phyloP scores from a whole-genome alignment of 2,329 filamentous ascomycete species.

The Neurospora sp. region DNA sequence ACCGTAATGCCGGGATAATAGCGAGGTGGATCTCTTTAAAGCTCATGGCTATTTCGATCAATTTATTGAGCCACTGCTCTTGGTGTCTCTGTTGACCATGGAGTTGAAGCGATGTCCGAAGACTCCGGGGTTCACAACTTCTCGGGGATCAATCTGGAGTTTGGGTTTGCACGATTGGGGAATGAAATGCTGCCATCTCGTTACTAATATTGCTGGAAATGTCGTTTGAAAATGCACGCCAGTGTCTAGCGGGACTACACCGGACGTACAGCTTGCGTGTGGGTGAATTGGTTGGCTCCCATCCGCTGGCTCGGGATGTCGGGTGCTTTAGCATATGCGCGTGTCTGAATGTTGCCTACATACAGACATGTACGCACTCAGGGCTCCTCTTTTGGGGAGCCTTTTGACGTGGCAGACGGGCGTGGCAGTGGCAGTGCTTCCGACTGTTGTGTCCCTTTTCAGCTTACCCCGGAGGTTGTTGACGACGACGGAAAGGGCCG shows the following conservation, averaged over 20 bases:
- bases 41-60: neutral
- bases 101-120: neutral
- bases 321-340: neutral
- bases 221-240: neutral
- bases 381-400: neutral
- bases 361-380: neutral
- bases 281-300: neutral
- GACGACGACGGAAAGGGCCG: neutral
- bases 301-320: neutral
- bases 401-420: neutral
- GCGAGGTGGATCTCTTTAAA: neutral
- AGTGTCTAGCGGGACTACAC: neutral
- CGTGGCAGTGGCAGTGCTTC: neutral
- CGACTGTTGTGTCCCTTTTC: neutral
- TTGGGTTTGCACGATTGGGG: neutral
- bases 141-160: neutral
- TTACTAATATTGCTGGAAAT: neutral
- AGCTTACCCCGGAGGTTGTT: neutral
- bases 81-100: neutral
- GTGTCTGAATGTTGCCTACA: neutral
- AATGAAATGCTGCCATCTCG: neutral
- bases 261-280: neutral
- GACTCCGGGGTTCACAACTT: neutral
- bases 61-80: no score
- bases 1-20: neutral